phyloP scores from a whole-genome alignment of 1,139 yeast species.

The Debaryomyces subglobosus region DNA sequence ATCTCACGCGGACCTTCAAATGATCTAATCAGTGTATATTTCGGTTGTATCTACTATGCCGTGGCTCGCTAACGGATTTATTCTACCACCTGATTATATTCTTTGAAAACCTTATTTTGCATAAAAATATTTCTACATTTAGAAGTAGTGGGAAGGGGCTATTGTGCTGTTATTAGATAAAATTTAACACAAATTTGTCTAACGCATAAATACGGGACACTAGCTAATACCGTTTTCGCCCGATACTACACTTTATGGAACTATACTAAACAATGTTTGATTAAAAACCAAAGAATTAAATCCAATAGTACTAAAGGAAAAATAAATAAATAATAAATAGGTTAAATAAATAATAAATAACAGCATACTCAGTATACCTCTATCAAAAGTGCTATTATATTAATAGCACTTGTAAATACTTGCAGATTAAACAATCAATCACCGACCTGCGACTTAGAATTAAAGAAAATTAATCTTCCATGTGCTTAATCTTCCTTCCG shows the following conservation, averaged over 20 bases:
- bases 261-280: neutral
- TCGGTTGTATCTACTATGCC: neutral
- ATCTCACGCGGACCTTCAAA: neutral
- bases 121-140: slow-evolving; percentile 1
- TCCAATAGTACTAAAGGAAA: neutral
- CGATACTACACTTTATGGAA: neutral
- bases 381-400: slow-evolving; percentile 3
- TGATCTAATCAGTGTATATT: neutral
- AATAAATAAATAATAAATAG: neutral
- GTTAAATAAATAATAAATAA: slow-evolving; percentile 2
- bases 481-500: slow-evolving; percentile 10
- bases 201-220: slow-evolving; percentile 1
- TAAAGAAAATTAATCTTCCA: neutral
- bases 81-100: neutral
- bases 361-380: slow-evolving; percentile 6
- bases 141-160: neutral
- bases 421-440: neutral
- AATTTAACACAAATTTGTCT: neutral
- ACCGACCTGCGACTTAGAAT: slow-evolving; percentile 1
- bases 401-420: neutral
- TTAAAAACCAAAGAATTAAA: neutral
- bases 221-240: neutral
- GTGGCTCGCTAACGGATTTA: neutral
- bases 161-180: neutral
- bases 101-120: neutral